Base-by-base conservation (phyloP, 805 yeast species). In the Cyberlindnera nakhonratchasimensis region DNA sequence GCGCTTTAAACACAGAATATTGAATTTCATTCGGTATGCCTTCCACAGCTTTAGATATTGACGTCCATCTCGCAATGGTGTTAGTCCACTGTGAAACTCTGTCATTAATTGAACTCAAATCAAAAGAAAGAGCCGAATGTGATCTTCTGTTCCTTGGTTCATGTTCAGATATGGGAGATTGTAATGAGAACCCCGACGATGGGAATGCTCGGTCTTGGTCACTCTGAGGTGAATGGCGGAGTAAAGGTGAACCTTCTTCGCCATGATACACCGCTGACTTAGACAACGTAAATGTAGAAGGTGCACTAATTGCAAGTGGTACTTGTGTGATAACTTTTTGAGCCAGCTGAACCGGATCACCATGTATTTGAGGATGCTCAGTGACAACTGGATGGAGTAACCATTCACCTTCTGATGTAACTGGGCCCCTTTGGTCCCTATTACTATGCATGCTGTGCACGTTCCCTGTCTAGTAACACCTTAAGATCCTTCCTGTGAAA, bases 1-100 rank as follows among this genome's bases (percentile, higher is more conserved):
- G 55, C 16, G 77, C 66, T 51, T 66, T 67, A 57, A 78, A 78
- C 4, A 79, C 82, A 3, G 81, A 72, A 51, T 76, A 77, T 45
- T 74, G 75, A 23, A 79, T 78, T 41, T 72, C 74, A 57, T 67
- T 64, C 9, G 64, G 57, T 10, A 40, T 38, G 6, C 49, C 55
- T 5, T 54, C 55, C 12, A 40, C 24, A 5, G 23, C 25, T 16
- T 43, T 48, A 1, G 58, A 35, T 5, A 29, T 35, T 2, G 59
- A 47, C 6, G 61, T 51, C 64, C 64, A 59, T 37, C 46, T 45
- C 3, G 61, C 50, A 6, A 62, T 29, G 8, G 60, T 48, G 21
- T 45, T 46, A 2, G 56, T 59, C 65, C 65, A 61, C 43, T 51
- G 48, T 2, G 56, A 41, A 3, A 57, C 58, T 24, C 43, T 45